These are phyloP conservation scores for Leucosporidium yakuticum DNA, from an alignment of 768 basidiomycete genomes.

Conservation along the genomic window DNA sequence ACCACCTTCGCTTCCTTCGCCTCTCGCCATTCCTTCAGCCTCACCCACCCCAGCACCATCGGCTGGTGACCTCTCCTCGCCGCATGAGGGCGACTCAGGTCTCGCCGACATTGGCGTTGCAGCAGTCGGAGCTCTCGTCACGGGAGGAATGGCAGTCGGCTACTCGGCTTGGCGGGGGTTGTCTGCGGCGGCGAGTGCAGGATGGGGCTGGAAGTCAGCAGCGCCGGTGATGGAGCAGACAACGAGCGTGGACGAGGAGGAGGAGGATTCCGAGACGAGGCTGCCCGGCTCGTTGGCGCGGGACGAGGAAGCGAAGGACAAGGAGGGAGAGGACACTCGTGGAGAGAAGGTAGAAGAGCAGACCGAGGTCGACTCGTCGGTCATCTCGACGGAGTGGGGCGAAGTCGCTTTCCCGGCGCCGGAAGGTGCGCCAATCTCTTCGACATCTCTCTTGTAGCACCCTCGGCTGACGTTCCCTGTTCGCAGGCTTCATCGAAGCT, in stretches of 20 bases:
- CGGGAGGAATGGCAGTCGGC: conserved; percentile 19
- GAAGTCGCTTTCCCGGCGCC: conserved; percentile 21
- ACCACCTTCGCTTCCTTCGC: neutral
- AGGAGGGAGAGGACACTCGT: too few species aligned
- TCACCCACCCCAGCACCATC: neutral
- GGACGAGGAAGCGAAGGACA: neutral
- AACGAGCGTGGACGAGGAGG: neutral
- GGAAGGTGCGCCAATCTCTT: conserved; percentile 6
- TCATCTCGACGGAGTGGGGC: conserved; percentile 21
- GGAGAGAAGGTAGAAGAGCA: too few species aligned
- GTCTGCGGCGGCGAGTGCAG: neutral
- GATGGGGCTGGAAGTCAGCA: neutral
- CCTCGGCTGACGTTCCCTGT: neutral
- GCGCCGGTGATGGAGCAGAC: neutral
- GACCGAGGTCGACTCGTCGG: conserved; percentile 3
- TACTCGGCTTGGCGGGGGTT: conserved; percentile 16
- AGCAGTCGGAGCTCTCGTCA: conserved; percentile 19
- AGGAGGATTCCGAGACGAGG: neutral
- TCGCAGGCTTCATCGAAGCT: conserved; percentile 21
- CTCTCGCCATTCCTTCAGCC: neutral
- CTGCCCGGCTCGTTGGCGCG: too few species aligned
- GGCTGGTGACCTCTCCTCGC: neutral
- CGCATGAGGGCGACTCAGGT: neutral
- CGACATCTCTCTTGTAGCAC: too few species aligned
- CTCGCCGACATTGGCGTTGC: conserved; percentile 7